These are phyloP conservation scores for Mikania micrantha DNA, from an alignment of 129 eudicot species.

Conservation along the genomic window DNA sequence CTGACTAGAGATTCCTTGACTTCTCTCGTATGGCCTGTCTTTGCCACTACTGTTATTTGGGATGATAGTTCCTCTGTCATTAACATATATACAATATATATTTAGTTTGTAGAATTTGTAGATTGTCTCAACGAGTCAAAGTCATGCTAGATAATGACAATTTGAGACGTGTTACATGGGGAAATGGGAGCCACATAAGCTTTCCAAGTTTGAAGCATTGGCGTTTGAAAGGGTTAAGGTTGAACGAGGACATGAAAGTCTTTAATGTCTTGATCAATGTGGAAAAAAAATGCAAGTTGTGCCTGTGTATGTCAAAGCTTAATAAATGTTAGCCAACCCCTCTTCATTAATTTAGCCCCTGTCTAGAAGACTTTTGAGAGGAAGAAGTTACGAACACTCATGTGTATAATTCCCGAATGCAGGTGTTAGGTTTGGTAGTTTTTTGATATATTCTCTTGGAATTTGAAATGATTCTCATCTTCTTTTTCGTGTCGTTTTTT, in stretches of 20 bases:
- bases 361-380: too few relatives aligned
- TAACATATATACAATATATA: too few relatives aligned
- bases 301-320: not conserved
- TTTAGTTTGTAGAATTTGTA: too few relatives aligned
- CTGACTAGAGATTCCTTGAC: too few relatives aligned
- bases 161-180: too few relatives aligned
- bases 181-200: too few relatives aligned
- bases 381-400: not conserved
- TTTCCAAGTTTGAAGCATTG: not conserved
- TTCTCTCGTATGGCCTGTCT: too few relatives aligned
- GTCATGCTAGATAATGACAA: too few relatives aligned
- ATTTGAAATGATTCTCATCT: not conserved
- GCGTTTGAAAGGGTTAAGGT: constrained; percentile 13
- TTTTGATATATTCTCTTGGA: not conserved
- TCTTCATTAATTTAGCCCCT: not conserved
- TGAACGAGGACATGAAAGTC: constrained; percentile 16
- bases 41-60: too few relatives aligned
- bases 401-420: not conserved
- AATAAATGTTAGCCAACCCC: not conserved
- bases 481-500: not conserved
- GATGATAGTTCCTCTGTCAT: too few relatives aligned
- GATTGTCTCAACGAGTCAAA: too few relatives aligned
- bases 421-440: not conserved
- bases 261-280: not conserved
- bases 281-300: not conserved